phyloP scores from a whole-genome alignment of 129 eudicot genomes.

The Solidago caesia region DNA sequence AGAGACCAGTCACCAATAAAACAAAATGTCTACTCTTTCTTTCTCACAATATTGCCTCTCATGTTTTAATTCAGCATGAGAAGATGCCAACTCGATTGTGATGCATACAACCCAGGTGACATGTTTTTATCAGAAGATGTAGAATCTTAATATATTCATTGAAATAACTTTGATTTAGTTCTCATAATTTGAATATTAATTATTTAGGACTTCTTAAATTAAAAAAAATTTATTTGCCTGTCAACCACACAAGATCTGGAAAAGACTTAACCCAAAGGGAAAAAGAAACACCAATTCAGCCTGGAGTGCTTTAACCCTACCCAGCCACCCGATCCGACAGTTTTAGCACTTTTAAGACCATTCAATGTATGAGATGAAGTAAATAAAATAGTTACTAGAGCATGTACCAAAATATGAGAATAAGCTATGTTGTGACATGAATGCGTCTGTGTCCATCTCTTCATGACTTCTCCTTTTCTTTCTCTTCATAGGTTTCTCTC shows the following conservation, averaged over 20 bases:
- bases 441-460: constrained; percentile 46
- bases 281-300: background rate
- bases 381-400: background rate
- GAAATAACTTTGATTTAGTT: background rate
- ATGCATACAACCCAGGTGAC: background rate
- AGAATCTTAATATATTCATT: background rate
- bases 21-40: too few relatives aligned
- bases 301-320: background rate
- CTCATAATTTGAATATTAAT: background rate
- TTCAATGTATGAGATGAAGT: background rate
- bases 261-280: background rate
- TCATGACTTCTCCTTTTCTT: constrained; percentile 58
- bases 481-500: constrained; percentile 52
- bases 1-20: too few relatives aligned
- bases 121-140: background rate
- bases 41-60: too few relatives aligned
- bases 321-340: background rate
- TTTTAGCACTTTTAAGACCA: constrained; percentile 3
- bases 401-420: constrained; percentile 74
- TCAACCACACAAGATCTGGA: background rate
- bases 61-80: background rate
- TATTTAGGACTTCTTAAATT: background rate
- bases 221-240: background rate
- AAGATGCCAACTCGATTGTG: too few relatives aligned
- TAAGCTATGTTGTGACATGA: constrained; percentile 55